Base-by-base conservation (phyloP, 2,329 filamentous ascomycete genomes). In the Diaporthe caulivora region DNA sequence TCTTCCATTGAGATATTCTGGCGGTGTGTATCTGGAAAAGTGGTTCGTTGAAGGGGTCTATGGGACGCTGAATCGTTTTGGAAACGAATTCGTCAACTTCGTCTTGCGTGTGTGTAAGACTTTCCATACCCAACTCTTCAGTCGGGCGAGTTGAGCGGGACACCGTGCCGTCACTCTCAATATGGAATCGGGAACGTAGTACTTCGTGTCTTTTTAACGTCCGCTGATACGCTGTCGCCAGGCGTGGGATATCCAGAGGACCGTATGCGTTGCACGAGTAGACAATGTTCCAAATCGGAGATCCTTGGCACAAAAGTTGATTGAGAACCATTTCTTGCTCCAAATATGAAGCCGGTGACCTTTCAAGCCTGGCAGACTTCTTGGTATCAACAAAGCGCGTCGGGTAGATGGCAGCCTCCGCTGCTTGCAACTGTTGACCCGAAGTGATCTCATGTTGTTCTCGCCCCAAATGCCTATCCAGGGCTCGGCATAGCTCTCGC, bases 321-420 rank as follows among this genome's bases (percentile, higher is more conserved):
- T 62, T 62, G 37, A 62, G 57, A 0, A 62, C 57, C 57, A 62
- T 62, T 62, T 62, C 57, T 10, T 62, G 57, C 57, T 62, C 57
- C 34, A 62, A 11, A 29, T 62, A 62, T 13, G 57, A 62, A 21
- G 57, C 57, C 2, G 37, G 57, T 13, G 0, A 5, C 17, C 17
- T 44, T 26, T n/a, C 57, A 13, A 15, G n/a, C 24, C 57, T 60
- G 0, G 11, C 0, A n/a, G 24, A 21, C 17, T 9, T 26, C 37
- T 21, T 9, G 2, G 21, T 62, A 24, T 62, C 57, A 18, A 44
- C 40, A 44, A 62, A 62, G 2, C 57, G 37, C 9, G 21, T 13
- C 1, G 37, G 3, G 40, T 8, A 9, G 6, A 9, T 26, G 6
- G 5, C 6, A 3, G 44, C 24, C 8, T 44, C 57, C 15, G 29